Conservation (phyloP, 192 early-diverging fungal genomes). For the Linnemannia exigua region DNA sequence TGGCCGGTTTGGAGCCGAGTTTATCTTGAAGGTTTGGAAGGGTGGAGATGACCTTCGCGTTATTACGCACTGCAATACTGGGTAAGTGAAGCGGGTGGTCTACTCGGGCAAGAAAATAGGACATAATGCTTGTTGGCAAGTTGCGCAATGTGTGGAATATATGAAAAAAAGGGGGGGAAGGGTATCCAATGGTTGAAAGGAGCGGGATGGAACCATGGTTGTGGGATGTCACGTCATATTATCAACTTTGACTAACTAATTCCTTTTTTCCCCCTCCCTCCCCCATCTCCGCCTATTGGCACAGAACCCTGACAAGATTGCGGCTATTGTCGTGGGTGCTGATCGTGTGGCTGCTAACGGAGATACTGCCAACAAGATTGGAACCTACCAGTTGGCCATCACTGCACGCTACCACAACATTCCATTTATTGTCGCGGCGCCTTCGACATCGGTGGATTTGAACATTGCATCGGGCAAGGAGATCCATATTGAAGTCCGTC, state of each 20-base stretch:
- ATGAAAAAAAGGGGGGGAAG: too few species aligned
- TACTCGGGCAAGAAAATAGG: too few species aligned
- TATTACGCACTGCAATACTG: conserved; percentile 98
- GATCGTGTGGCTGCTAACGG: conserved; percentile 97
- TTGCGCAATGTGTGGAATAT: too few species aligned
- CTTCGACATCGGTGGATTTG: conserved; percentile 92
- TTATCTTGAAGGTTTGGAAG: conserved; percentile 66
- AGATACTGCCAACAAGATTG: conserved; percentile 99
- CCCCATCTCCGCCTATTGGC: conserved; percentile 63
- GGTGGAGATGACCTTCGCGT: conserved; percentile 67
- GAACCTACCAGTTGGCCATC: conserved; percentile 98
- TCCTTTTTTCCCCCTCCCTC: not conserved
- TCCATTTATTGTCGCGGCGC: conserved; percentile 97
- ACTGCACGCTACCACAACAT: conserved; percentile 87
- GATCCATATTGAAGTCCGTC: conserved; percentile 92
- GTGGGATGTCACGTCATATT: not conserved
- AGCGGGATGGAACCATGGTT: not conserved
- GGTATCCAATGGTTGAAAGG: too few species aligned
- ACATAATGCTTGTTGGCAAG: too few species aligned
- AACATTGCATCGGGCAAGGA: conserved; percentile 72
- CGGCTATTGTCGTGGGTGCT: conserved; percentile 95
- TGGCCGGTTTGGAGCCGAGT: conserved; percentile 85
- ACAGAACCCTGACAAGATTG: conserved; percentile 66
- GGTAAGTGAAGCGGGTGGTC: conserved; percentile 75
- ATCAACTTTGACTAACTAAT: not conserved